Percentiles rank a stretch among this genome's conserved stretches.
Conservation (phyloP, 2,329 filamentous ascomycete species). For the Aquanectria penicillioides region DNA sequence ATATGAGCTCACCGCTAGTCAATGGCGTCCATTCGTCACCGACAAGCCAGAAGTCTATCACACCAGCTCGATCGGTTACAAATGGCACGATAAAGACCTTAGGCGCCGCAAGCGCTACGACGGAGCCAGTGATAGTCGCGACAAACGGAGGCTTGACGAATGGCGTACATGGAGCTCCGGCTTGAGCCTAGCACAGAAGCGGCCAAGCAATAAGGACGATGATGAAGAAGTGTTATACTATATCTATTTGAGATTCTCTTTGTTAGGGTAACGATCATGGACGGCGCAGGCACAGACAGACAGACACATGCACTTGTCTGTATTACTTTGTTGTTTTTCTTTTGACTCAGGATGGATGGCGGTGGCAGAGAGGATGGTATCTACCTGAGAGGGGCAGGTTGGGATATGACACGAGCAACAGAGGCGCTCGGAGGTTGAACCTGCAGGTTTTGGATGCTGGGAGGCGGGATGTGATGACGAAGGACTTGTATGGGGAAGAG, state of each 20-base stretch:
- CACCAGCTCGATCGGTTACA: slow-evolving; percentile 35
- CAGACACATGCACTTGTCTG: slow-evolving; percentile 26
- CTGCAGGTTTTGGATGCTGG: slow-evolving; percentile 35
- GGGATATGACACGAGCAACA: slow-evolving; percentile 29
- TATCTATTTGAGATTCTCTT: slow-evolving; percentile 37
- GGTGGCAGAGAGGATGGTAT: slow-evolving; percentile 13
- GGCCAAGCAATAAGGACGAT: slow-evolving; percentile 16
- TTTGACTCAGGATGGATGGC: slow-evolving; percentile 16
- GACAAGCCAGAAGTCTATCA: slow-evolving; percentile 48
- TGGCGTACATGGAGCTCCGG: slow-evolving; percentile 42
- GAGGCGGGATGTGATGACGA: no score
- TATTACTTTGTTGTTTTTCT: slow-evolving; percentile 34
- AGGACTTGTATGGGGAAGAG: slow-evolving; percentile 12
- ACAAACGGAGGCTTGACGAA: slow-evolving; percentile 42
- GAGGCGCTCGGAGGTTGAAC: slow-evolving; percentile 17
- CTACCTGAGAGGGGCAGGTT: slow-evolving; percentile 32
- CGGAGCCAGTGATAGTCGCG: slow-evolving; percentile 31
- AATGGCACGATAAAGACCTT: slow-evolving; percentile 45
- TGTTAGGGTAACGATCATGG: slow-evolving; percentile 42
- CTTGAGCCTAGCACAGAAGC: slow-evolving; percentile 22
- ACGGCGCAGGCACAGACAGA: slow-evolving; percentile 39
- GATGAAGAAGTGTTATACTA: slow-evolving; percentile 32
- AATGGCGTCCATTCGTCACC: slow-evolving; percentile 62
- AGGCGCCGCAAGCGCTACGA: slow-evolving; percentile 27
- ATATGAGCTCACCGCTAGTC: slow-evolving; percentile 53